Evolutionary conservation across 73 alveolate genomes (phyloP).

Genomic region (Paramecium sexaurelia): DNA sequence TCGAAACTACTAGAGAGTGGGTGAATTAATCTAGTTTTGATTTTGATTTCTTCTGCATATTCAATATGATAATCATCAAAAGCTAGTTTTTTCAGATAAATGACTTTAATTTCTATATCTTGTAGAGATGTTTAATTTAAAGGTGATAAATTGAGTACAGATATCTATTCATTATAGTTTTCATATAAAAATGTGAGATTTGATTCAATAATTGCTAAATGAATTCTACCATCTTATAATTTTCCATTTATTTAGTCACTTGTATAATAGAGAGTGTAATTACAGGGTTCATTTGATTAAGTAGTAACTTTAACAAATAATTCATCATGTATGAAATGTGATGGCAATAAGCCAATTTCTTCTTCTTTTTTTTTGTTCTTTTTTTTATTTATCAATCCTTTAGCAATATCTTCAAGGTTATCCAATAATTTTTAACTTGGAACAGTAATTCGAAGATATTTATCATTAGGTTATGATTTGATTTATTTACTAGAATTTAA

Average conservation of each 20-base stretch:
- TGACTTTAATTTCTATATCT: not conserved
- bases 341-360: not conserved
- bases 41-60: not conserved
- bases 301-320: not conserved
- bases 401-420: not conserved
- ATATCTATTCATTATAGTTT: not conserved
- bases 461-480: not conserved
- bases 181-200: slow-evolving; percentile 16
- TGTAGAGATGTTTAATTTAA: not conserved
- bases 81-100: not conserved
- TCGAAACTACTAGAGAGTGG: not conserved
- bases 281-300: not conserved
- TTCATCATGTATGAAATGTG: slow-evolving; percentile 41
- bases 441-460: not conserved
- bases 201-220: not conserved
- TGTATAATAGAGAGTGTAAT: not conserved
- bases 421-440: not conserved
- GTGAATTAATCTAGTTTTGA: not conserved
- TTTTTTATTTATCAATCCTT: not conserved
- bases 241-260: not conserved
- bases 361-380: not conserved
- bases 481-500: not conserved
- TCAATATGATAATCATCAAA: slow-evolving; percentile 25
- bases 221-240: slow-evolving; percentile 48
- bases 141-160: not conserved